phyloP scores from a whole-genome alignment of 2,329 filamentous ascomycete species.

The Fusarium burgessii region DNA sequence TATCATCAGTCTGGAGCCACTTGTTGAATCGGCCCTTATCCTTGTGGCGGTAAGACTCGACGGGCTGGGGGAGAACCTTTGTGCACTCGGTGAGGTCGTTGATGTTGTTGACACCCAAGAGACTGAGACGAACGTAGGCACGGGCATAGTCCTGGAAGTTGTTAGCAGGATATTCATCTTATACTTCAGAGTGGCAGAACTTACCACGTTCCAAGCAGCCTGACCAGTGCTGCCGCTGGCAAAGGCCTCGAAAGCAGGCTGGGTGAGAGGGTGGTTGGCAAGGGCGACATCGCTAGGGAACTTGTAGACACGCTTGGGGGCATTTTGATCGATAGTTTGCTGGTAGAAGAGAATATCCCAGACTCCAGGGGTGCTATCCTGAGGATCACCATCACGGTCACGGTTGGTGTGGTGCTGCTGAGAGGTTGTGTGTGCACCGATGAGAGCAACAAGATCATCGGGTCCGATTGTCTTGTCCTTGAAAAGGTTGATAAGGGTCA shows the following conservation, averaged over 20 bases:
- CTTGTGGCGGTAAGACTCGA: constrained; percentile 27
- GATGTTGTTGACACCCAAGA: constrained; percentile 68
- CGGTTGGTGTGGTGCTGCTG: constrained; percentile 61
- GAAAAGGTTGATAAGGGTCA: constrained; percentile 63
- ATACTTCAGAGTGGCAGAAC: background rate
- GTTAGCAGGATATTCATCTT: background rate
- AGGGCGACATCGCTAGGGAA: constrained; percentile 58
- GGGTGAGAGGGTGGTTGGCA: constrained; percentile 52
- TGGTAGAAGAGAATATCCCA: constrained; percentile 67
- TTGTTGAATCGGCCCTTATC: constrained; percentile 43
- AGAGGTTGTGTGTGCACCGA: constrained; percentile 66
- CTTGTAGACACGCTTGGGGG: constrained; percentile 55
- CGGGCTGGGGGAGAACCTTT: constrained; percentile 59
- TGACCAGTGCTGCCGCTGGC: constrained; percentile 50
- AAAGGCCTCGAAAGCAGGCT: constrained; percentile 55
- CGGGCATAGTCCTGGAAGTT: constrained; percentile 59
- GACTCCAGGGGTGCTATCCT: constrained; percentile 64
- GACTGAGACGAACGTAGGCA: constrained; percentile 65
- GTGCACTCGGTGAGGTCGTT: constrained; percentile 68
- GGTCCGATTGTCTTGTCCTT: constrained; percentile 64
- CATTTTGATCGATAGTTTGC: constrained; percentile 50
- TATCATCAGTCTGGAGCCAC: constrained; percentile 46
- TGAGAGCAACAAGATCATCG: constrained; percentile 63
- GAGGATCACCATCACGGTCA: constrained; percentile 56
- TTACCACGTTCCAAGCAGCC: constrained; percentile 56